Evolutionary conservation across 129 eudicot species (phyloP).

Genomic region (Lactuca sativa): DNA sequence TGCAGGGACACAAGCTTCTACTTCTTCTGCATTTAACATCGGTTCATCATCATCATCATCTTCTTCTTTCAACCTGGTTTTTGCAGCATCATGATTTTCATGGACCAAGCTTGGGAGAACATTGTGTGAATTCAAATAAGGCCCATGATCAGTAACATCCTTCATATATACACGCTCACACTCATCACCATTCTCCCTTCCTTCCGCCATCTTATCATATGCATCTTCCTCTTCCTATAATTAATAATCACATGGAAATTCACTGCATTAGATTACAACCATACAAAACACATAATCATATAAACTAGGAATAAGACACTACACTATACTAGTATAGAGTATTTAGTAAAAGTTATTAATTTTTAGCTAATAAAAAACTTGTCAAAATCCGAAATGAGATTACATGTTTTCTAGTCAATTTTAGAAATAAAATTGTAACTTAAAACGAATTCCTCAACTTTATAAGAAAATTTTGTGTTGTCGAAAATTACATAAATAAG

Average conservation of each 20-base stretch:
- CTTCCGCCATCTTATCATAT: slow-evolving; percentile 52
- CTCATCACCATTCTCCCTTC: slow-evolving; percentile 37
- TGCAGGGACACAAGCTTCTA: background rate
- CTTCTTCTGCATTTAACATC: slow-evolving; percentile 3
- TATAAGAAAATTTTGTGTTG: too few species aligned
- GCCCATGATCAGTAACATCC: slow-evolving; percentile 36
- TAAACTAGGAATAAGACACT: too few species aligned
- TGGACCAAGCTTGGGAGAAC: slow-evolving; percentile 22
- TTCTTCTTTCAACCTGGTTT: slow-evolving; percentile 34
- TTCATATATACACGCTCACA: slow-evolving; percentile 46
- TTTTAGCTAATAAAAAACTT: too few species aligned
- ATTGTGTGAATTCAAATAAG: slow-evolving; percentile 34
- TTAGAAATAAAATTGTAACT: too few species aligned
- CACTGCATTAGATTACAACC: background rate
- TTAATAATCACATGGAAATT: background rate
- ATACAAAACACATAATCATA: background rate
- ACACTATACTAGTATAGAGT: too few species aligned
- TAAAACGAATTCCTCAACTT: too few species aligned
- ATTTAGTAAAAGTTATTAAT: too few species aligned
- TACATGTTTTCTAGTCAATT: too few species aligned
- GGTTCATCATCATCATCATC: slow-evolving; percentile 8
- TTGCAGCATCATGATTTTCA: slow-evolving; percentile 38
- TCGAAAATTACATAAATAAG: too few species aligned
- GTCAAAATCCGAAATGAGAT: too few species aligned
- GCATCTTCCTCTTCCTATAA: slow-evolving; percentile 61